Evolutionary conservation across 2,329 filamentous ascomycete species (phyloP).

Genomic region (Chalaropsis thielavioides): DNA sequence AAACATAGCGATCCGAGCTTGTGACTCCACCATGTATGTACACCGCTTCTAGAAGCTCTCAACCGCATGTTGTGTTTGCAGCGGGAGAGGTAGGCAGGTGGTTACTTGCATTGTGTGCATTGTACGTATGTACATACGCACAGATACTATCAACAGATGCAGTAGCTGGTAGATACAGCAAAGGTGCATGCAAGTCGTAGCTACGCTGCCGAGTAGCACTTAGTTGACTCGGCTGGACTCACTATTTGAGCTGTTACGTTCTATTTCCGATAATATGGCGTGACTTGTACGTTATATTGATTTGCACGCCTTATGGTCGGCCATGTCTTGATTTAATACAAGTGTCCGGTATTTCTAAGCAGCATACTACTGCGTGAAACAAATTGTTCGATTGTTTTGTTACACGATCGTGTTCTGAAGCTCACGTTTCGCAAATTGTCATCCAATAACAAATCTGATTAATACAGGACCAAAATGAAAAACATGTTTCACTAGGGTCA

Average conservation of each 20-base stretch:
- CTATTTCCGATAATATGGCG: no score
- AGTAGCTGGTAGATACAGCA: no score
- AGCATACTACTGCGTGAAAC: not conserved
- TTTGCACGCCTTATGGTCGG: not conserved
- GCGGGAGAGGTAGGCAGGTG: not conserved
- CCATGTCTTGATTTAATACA: not conserved
- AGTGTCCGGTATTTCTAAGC: not conserved
- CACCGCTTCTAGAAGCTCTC: not conserved
- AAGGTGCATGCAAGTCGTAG: no score
- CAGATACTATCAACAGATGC: not conserved
- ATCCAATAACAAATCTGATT: no score
- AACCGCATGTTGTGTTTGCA: not conserved
- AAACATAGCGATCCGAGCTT: not conserved
- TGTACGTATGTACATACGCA: not conserved
- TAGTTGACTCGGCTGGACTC: no score
- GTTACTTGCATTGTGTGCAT: not conserved
- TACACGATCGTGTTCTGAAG: no score
- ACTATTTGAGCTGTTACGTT: no score
- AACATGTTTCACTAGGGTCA: no score
- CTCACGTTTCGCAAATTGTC: no score
- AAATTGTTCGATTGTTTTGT: not conserved
- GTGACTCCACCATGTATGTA: not conserved
- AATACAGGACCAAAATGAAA: no score
- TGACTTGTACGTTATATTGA: no score
- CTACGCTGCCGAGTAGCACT: no score